Evolutionary conservation across 768 basidiomycete genomes (phyloP), one percentile per base, ranked within the genome.

Genomic region (Sporobolomyces phaffii): DNA sequence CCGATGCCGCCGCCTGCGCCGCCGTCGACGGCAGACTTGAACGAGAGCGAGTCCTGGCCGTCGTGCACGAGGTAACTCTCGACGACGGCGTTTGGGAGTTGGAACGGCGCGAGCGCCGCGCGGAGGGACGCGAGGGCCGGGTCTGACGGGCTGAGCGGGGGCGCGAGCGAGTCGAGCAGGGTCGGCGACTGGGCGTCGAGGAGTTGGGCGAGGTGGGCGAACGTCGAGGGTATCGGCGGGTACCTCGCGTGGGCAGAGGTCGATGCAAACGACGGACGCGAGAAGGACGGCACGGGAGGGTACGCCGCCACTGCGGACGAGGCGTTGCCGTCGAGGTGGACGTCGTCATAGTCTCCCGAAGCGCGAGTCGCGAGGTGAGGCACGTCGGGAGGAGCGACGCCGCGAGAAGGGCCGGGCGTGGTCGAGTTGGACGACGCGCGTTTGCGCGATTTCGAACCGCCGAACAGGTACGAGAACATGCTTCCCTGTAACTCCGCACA

Each of bases 41-140:
- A 81, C 18, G 89, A 89, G 78, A 91, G 89, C 24, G 89, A 84
- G 76, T 98, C 96, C 76, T 99, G 96, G 3, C 96, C 96, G 75
- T 99, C 91, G 62, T 87, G 87, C 63, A 82, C 81, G 50, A 87
- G 81, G 79, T 94, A 94, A 1, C 90, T 90, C 70, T 99, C 96
- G 28, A 91, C 84, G n/a, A 99, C 84, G 38, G 87, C 85, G 36
- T 83, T 81, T 5, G 96, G 96, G 26, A 99, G 83, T 26, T 71
- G 69, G 69, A 76, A 78, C 1, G 68, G 70, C 11, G 85, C 79
- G 72, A 89, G 85, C 34, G 92, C 91, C 69, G 94, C 85, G 70
- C 90, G 84, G 76, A 86, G 63, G 44, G 63, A 59, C 33, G 28
- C 5, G n/a, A 72, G 60, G 0, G 60, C 57, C 4, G 66, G 54